Evolutionary conservation across 139 green algal species (phyloP).

Genomic region (Gonium pectorale): DNA sequence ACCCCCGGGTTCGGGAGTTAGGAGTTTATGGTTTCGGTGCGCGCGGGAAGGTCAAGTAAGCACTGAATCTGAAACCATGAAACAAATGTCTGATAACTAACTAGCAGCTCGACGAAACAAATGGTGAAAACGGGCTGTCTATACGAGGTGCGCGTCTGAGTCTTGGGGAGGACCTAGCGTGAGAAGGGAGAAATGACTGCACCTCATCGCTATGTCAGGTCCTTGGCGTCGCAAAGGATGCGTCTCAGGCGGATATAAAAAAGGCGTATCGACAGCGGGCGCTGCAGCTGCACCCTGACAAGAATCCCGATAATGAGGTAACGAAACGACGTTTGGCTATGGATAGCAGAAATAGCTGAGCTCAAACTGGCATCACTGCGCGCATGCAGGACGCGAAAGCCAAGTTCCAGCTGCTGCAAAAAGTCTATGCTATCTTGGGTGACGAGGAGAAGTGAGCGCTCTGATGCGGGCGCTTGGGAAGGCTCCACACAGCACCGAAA

Average conservation of each 20-base stretch:
- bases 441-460: constrained; percentile 84
- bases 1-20: no score
- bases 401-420: constrained; percentile 93
- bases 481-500: neutral
- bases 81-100: no score
- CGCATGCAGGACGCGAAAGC: constrained; percentile 73
- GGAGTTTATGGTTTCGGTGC: no score
- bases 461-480: no score
- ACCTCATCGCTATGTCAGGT: no score
- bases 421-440: constrained; percentile 88
- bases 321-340: neutral
- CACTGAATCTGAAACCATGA: no score
- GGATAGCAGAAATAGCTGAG: neutral
- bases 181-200: no score
- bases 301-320: constrained; percentile 73
- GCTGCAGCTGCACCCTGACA: constrained; percentile 93
- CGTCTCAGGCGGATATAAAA: constrained; percentile 81
- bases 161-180: no score
- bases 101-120: no score
- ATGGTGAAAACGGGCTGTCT: no score
- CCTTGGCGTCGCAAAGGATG: constrained; percentile 69
- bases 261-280: constrained; percentile 89
- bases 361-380: neutral
- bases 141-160: no score
- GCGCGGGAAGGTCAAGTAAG: no score